These are phyloP conservation scores for Filobasidium floriforme DNA, from an alignment of 768 basidiomycete genomes.

Conservation along the genomic window DNA sequence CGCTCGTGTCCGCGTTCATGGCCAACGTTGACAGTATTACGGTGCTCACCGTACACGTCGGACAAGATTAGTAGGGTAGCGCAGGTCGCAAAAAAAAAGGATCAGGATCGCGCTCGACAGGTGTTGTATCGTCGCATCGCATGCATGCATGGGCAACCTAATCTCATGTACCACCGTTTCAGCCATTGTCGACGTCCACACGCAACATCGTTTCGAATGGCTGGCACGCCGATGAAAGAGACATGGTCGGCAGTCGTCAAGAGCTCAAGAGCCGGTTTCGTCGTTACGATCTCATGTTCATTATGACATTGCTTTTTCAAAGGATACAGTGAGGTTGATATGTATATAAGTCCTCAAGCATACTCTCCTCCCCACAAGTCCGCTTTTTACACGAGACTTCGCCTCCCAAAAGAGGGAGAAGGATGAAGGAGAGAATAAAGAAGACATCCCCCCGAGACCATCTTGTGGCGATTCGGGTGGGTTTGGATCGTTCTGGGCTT, in stretches of 20 bases:
- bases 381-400: no score
- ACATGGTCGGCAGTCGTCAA: no score
- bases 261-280: no score
- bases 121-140: neutral
- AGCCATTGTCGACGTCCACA: no score
- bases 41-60: constrained; percentile 40
- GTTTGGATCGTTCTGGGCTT: neutral
- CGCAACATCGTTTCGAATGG: no score
- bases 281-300: no score
- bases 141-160: no score
- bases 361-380: neutral
- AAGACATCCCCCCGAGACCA: neutral
- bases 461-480: neutral
- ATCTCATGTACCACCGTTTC: neutral
- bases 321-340: neutral
- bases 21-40: constrained; percentile 31
- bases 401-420: neutral
- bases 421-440: neutral
- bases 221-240: no score
- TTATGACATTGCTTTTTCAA: neutral
- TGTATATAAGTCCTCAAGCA: neutral
- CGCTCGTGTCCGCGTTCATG: neutral
- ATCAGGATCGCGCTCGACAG: neutral
- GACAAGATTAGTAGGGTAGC: constrained; percentile 4
- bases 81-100: neutral